Evolutionary conservation across 2,329 filamentous ascomycete species (phyloP).

Genomic region (Beauveria bassiana): DNA sequence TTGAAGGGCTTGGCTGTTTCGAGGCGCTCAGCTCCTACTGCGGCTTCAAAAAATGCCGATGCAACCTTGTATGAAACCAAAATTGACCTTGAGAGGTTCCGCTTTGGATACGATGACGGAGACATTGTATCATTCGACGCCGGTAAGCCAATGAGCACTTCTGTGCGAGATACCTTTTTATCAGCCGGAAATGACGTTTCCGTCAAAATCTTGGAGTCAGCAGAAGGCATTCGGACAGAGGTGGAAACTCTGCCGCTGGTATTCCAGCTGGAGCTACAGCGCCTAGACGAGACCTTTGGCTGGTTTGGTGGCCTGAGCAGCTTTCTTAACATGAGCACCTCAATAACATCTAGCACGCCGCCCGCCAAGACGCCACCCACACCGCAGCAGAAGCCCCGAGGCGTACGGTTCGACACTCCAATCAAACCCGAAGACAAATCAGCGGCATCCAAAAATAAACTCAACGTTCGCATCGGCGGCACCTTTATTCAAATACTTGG

Average conservation of each 20-base stretch:
- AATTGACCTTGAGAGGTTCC: constrained; percentile 48
- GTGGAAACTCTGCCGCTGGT: constrained; percentile 71
- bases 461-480: constrained; percentile 70
- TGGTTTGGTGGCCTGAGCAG: constrained; percentile 90
- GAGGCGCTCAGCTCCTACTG: not conserved
- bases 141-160: constrained; percentile 48
- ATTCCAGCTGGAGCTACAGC: constrained; percentile 68
- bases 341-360: constrained; percentile 60
- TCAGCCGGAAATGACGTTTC: constrained; percentile 51
- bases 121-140: constrained; percentile 58
- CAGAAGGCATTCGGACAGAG: constrained; percentile 45
- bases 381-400: constrained; percentile 37
- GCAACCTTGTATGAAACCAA: constrained; percentile 23
- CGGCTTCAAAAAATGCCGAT: not conserved
- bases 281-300: constrained; percentile 76
- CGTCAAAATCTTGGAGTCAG: constrained; percentile 40
- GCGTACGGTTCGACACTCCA: constrained; percentile 51
- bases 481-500: constrained; percentile 70
- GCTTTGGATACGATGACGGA: constrained; percentile 54
- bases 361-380: constrained; percentile 41
- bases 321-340: constrained; percentile 79
- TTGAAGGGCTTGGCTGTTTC: constrained; percentile 4
- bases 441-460: constrained; percentile 50
- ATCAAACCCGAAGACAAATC: constrained; percentile 41
- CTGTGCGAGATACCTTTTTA: constrained; percentile 50